Evolutionary conservation across 495 filamentous ascomycete genomes (phyloP).

Genomic region (Daldinia grandis): DNA sequence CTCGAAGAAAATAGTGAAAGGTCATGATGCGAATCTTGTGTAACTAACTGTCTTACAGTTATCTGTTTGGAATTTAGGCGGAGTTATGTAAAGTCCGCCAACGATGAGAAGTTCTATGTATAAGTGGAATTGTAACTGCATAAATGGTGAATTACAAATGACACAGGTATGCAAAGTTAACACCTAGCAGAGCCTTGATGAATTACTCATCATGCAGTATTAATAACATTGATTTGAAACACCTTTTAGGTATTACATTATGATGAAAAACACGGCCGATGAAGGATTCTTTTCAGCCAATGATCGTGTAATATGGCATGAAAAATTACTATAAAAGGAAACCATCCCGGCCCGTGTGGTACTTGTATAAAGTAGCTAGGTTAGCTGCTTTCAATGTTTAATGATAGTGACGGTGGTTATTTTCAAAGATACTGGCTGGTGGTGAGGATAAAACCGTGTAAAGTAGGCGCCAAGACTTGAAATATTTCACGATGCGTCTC

Average conservation of each 20-base stretch:
- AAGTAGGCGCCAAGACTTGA: neutral
- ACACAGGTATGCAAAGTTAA: neutral
- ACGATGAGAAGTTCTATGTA: no score
- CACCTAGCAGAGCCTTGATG: neutral
- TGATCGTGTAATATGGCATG: neutral
- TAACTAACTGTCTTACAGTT: neutral
- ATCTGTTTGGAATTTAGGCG: neutral
- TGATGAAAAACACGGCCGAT: neutral
- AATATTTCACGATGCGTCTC: neutral
- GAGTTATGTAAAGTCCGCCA: neutral
- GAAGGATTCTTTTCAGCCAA: neutral
- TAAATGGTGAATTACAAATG: neutral
- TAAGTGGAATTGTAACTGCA: neutral
- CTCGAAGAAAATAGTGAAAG: no score
- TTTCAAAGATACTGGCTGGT: neutral
- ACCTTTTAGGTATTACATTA: neutral
- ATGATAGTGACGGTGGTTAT: neutral
- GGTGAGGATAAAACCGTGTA: no score
- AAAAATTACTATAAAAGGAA: constrained; percentile 1
- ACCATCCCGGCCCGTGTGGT: neutral
- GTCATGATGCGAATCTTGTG: neutral
- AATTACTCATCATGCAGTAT: neutral
- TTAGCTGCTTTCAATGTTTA: neutral
- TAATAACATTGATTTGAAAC: neutral
- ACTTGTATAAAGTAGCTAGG: neutral